Conservation (phyloP, 345 rosid genomes). For the Hypericum perforatum region DNA sequence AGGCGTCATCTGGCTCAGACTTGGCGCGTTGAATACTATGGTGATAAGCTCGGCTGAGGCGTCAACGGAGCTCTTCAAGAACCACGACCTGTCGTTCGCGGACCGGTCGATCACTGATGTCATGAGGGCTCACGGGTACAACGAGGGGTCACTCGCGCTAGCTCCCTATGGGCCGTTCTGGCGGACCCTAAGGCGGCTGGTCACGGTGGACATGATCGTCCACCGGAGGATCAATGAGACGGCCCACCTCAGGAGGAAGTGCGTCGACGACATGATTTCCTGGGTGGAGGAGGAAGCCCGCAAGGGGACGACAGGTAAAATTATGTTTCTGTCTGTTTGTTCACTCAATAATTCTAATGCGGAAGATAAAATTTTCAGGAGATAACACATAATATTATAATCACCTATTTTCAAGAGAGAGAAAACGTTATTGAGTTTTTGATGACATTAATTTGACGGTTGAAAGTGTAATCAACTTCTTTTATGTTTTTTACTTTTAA, state of each 20-base stretch:
- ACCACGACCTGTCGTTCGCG: constrained; percentile 8
- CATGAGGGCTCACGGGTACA: constrained; percentile 9
- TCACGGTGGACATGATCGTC: constrained; percentile 4
- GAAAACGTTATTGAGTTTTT: too few relatives aligned
- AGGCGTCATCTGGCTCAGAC: constrained; percentile 17
- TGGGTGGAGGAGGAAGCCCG: constrained; percentile 10
- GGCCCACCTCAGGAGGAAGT: neutral
- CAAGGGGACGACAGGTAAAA: constrained; percentile 2
- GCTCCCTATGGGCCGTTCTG: constrained; percentile 9
- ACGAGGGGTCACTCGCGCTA: constrained; percentile 3
- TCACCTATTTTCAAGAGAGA: too few relatives aligned
- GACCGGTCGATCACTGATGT: constrained; percentile 5
- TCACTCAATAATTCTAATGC: too few relatives aligned
- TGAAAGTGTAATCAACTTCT: too few relatives aligned
- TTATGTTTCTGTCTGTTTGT: too few relatives aligned
- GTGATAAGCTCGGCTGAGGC: constrained; percentile 18
- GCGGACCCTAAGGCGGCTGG: constrained; percentile 11
- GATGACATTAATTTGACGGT: too few relatives aligned
- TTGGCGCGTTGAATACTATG: constrained; percentile 16
- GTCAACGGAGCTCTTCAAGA: constrained; percentile 18
- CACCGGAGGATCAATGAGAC: constrained; percentile 12
- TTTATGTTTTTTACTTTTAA: too few relatives aligned
- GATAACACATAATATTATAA: too few relatives aligned
- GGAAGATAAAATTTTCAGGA: too few relatives aligned
- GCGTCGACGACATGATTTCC: constrained; percentile 7